phyloP scores from a whole-genome alignment of 345 rosid genomes.

The Gynandropsis gynandra region DNA sequence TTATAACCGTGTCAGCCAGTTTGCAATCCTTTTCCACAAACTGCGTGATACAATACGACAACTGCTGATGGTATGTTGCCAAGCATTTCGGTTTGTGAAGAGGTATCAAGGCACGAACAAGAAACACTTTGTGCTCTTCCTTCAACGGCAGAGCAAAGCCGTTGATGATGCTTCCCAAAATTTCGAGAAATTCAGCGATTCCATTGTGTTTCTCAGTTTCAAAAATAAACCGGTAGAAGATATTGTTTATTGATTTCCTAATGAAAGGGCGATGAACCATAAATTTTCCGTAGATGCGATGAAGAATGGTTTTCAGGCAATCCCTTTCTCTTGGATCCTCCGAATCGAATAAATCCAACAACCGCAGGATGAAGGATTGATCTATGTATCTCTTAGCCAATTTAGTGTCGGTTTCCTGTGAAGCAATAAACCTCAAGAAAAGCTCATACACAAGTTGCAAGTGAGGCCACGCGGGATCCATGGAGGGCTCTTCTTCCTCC shows the following conservation, averaged over 20 bases:
- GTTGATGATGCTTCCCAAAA: constrained; percentile 84
- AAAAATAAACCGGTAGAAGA: constrained; percentile 60
- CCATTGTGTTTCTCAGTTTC: constrained; percentile 92
- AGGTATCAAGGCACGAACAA: constrained; percentile 61
- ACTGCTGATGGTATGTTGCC: constrained; percentile 79
- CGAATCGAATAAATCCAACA: constrained; percentile 78
- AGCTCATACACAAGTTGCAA: constrained; percentile 74
- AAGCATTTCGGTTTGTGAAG: constrained; percentile 82
- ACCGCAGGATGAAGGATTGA: constrained; percentile 53
- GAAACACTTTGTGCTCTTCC: constrained; percentile 86
- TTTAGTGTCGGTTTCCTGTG: constrained; percentile 73
- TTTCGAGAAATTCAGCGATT: constrained; percentile 79
- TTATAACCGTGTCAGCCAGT: constrained; percentile 72
- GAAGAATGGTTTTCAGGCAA: constrained; percentile 73
- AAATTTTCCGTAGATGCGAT: constrained; percentile 83
- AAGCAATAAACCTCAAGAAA: constrained; percentile 67
- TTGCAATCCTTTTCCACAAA: constrained; percentile 90
- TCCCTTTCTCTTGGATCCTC: constrained; percentile 98
- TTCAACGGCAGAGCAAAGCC: constrained; percentile 92
- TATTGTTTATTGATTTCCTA: constrained; percentile 75
- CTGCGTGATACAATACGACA: constrained; percentile 76
- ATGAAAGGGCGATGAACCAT: constrained; percentile 92
- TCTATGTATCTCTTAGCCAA: constrained; percentile 59
- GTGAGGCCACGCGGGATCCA: constrained; percentile 92
- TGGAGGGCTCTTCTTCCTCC: constrained; percentile 83